Evolutionary conservation across 179 eudicot genomes (phyloP).

Genomic region (Beta corolliflora): DNA sequence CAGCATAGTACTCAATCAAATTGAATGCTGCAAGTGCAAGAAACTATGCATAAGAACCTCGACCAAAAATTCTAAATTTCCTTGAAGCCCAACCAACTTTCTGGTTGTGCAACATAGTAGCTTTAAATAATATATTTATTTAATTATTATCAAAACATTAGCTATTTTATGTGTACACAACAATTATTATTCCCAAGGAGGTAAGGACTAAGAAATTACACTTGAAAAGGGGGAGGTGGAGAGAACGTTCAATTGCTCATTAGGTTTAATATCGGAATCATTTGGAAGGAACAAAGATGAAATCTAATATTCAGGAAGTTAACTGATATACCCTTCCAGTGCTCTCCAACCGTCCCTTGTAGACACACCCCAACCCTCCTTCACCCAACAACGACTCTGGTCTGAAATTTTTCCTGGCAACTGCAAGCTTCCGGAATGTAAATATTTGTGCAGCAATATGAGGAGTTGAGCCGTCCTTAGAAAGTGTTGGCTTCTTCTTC

Average conservation of each 20-base stretch:
- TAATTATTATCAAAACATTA: too few relatives aligned
- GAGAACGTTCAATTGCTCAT: not conserved
- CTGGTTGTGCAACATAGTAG: not conserved
- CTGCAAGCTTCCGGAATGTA: slow-evolving; percentile 84
- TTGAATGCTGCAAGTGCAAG: too few relatives aligned
- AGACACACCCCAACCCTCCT: slow-evolving; percentile 95
- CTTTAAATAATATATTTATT: not conserved
- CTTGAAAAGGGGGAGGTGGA: too few relatives aligned
- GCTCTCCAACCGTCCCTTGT: slow-evolving; percentile 78
- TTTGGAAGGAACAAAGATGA: not conserved
- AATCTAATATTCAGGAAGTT: not conserved
- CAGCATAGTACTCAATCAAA: slow-evolving; percentile 90
- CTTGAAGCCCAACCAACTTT: too few relatives aligned
- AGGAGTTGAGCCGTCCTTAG: slow-evolving; percentile 69
- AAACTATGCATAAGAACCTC: too few relatives aligned
- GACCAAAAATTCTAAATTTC: too few relatives aligned
- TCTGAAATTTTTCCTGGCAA: slow-evolving; percentile 81
- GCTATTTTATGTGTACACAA: not conserved
- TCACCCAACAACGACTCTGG: slow-evolving; percentile 79
- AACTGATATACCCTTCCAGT: slow-evolving; percentile 66
- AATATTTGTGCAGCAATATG: slow-evolving; percentile 92
- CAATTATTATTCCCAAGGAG: not conserved
- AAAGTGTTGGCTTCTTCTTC: slow-evolving; percentile 61
- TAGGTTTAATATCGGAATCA: not conserved
- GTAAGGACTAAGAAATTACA: not conserved